Evolutionary conservation across 257 asterid species (phyloP).

Genomic region (Lithospermum erythrorhizon): DNA sequence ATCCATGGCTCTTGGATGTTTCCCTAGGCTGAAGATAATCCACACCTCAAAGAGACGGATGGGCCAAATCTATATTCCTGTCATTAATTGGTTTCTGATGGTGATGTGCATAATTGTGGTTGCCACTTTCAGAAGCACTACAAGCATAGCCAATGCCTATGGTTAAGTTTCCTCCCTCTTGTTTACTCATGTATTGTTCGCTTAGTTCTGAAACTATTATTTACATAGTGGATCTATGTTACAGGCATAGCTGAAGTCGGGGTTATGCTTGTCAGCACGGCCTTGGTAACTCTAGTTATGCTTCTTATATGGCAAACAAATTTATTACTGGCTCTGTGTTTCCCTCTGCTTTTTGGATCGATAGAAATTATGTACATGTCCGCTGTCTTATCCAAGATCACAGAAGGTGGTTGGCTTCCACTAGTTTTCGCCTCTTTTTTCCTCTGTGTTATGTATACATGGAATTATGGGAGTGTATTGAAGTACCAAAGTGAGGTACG

Average conservation of each 20-base stretch:
- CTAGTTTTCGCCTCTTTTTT: conserved; percentile 66
- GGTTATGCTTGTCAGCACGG: conserved; percentile 84
- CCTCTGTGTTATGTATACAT: conserved; percentile 69
- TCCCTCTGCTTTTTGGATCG: conserved; percentile 63
- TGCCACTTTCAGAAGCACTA: conserved; percentile 77
- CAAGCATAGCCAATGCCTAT: conserved; percentile 78
- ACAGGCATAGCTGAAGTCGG: conserved; percentile 98
- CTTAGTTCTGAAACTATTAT: background rate
- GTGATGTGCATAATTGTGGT: conserved; percentile 85
- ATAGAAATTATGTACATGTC: conserved; percentile 74
- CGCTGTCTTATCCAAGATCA: conserved; percentile 69
- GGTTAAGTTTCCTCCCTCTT: conserved; percentile 32
- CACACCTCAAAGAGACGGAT: conserved; percentile 80
- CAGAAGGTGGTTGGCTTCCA: conserved; percentile 98
- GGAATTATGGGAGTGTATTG: conserved; percentile 89
- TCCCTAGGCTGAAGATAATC: conserved; percentile 82
- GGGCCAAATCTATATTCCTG: conserved; percentile 96
- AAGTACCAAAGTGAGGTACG: conserved; percentile 83
- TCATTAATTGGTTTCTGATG: conserved; percentile 86
- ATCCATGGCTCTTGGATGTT: conserved; percentile 97
- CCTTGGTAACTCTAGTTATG: conserved; percentile 83
- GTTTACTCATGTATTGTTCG: background rate
- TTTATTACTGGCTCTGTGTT: conserved; percentile 49
- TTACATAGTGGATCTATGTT: background rate
- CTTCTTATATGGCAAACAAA: conserved; percentile 84